Conservation (phyloP, 140 eudicot genomes). For the Flaveria floridana region DNA sequence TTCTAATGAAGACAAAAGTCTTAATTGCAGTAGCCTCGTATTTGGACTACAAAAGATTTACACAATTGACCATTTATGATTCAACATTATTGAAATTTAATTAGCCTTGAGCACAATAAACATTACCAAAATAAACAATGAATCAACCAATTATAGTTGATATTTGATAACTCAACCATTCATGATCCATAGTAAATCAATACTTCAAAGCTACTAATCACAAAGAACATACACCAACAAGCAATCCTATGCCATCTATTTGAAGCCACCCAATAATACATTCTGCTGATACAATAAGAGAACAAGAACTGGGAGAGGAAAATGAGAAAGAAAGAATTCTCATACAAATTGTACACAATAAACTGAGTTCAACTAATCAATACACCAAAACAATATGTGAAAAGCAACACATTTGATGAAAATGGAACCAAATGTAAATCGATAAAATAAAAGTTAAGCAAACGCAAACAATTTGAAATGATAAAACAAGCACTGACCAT, state of each 20-base stretch:
- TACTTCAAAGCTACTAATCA: conserved; percentile 2
- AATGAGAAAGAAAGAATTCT: not conserved
- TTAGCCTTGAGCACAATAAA: conserved; percentile 11
- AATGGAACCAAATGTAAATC: not conserved
- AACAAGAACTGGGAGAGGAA: not conserved
- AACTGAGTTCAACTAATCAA: conserved; percentile 14
- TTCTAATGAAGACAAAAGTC: not conserved
- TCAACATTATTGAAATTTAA: not conserved
- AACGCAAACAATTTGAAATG: not conserved
- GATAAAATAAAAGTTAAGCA: not conserved
- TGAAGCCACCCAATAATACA: not conserved
- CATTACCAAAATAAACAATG: conserved; percentile 3
- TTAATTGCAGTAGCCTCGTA: not conserved
- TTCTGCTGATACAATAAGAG: not conserved
- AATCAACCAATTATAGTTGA: conserved; percentile 3
- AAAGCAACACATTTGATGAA: conserved; percentile 20
- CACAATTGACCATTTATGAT: conserved; percentile 8
- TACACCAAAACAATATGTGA: conserved; percentile 21
- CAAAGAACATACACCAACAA: conserved; percentile 21
- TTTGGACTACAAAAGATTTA: not conserved
- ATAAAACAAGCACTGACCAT: conserved; percentile 5
- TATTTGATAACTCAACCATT: conserved; percentile 12
- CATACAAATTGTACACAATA: not conserved
- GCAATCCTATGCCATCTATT: not conserved
- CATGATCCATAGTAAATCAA: not conserved